Conservation (phyloP, 2,329 filamentous ascomycete genomes). For the Drechmeria coniospora region DNA sequence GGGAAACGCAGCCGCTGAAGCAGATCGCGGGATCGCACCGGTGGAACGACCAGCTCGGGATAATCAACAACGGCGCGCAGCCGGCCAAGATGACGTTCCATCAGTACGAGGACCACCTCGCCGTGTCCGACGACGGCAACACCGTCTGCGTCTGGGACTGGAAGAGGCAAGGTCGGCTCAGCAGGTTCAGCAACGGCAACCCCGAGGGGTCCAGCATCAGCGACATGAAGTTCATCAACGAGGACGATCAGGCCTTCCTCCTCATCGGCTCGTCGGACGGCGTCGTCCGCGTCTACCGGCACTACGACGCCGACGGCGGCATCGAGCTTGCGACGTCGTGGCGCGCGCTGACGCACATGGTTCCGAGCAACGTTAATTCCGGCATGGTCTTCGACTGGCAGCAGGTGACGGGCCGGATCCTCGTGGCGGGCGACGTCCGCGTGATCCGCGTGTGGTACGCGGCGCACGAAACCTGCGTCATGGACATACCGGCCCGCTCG, state of each 20-base stretch:
- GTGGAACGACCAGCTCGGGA: conserved; percentile 72
- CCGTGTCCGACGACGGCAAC: conserved; percentile 85
- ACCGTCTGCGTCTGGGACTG: conserved; percentile 90
- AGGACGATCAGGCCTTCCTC: conserved; percentile 87
- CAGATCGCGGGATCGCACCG: conserved; percentile 69
- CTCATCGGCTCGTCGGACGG: conserved; percentile 94
- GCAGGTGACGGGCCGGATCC: conserved; percentile 82
- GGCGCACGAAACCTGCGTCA: conserved; percentile 78
- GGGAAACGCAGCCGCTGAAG: conserved; percentile 87
- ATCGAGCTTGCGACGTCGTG: conserved; percentile 83
- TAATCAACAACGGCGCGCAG: conserved; percentile 80
- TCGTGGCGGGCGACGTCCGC: conserved; percentile 93
- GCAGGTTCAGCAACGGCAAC: conserved; percentile 87
- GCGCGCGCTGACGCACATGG: conserved; percentile 82
- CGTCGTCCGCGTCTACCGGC: conserved; percentile 81
- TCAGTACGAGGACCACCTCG: conserved; percentile 92
- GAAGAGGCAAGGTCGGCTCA: conserved; percentile 59
- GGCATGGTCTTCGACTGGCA: conserved; percentile 98
- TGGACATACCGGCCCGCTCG: conserved; percentile 87
- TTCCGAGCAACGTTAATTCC: conserved; percentile 85
- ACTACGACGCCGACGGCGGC: conserved; percentile 64
- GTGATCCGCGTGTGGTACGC: conserved; percentile 96
- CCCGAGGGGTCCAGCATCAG: conserved; percentile 83
- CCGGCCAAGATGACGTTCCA: conserved; percentile 91
- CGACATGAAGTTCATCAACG: conserved; percentile 93